A percentile compares a stretch with the other conserved stretches of the same genome.
Conservation (phyloP, 2,329 filamentous ascomycete genomes). For the Fusarium nygamai region DNA sequence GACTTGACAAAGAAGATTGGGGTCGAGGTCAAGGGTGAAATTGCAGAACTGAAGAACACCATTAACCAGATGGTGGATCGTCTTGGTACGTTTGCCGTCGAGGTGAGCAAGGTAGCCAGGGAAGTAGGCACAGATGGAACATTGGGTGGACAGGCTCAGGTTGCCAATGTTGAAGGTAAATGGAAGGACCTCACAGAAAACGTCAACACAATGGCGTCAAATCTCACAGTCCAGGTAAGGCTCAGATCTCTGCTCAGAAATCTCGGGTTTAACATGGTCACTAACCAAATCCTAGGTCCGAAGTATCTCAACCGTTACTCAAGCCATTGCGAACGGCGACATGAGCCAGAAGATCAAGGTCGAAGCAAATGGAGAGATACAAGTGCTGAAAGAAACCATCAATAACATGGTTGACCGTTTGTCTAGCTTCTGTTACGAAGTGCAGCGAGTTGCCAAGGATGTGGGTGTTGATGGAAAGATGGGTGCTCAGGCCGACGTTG, state of each 20-base stretch:
- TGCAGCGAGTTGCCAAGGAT: constrained; percentile 94
- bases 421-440: constrained; percentile 94
- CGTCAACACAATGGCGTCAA: constrained; percentile 80
- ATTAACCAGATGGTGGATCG: constrained; percentile 99
- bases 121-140: constrained; percentile 97
- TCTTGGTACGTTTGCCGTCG: constrained; percentile 92
- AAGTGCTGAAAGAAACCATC: constrained; percentile 93
- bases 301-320: constrained; percentile 92
- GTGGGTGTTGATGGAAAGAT: constrained; percentile 98
- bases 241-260: neutral
- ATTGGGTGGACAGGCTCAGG: constrained; percentile 90
- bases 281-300: constrained; percentile 66
- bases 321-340: constrained; percentile 94
- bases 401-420: constrained; percentile 98
- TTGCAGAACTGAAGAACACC: constrained; percentile 93
- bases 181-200: constrained; percentile 97
- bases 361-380: constrained; percentile 92
- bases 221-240: constrained; percentile 71
- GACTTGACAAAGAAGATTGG: constrained; percentile 97
- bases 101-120: constrained; percentile 93
- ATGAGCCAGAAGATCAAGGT: constrained; percentile 97
- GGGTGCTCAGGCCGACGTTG: constrained; percentile 95
- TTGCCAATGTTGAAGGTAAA: constrained; percentile 95
- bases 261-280: neutral
- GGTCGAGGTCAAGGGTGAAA: constrained; percentile 93